phyloP scores from a whole-genome alignment of 2,329 filamentous ascomycete genomes.

The Leptoxyphium fumago region DNA sequence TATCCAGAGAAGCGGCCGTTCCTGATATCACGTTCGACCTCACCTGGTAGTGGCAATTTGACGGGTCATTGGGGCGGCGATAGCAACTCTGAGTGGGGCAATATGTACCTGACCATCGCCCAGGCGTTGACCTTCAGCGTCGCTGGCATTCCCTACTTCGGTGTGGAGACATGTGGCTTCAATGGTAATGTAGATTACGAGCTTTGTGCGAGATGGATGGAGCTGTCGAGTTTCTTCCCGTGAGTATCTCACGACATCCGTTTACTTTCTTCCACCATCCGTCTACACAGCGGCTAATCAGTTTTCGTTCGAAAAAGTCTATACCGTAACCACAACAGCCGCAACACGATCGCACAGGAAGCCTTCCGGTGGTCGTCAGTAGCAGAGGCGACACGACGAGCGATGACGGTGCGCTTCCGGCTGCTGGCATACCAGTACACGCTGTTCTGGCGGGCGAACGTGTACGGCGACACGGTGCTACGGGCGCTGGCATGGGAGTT shows the following conservation, averaged over 20 bases:
- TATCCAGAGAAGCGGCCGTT: conserved; percentile 60
- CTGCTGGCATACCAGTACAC: conserved; percentile 16
- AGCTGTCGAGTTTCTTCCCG: conserved; percentile 29
- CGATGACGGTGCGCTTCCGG: conserved; percentile 15
- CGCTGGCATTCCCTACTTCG: conserved; percentile 12
- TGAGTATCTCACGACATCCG: background rate
- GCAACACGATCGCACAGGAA: conserved; percentile 15
- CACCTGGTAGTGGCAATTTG: conserved; percentile 59
- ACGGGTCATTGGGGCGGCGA: conserved; percentile 51
- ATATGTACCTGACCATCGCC: conserved; percentile 12
- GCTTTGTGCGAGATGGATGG: conserved; percentile 15
- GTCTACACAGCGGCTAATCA: background rate
- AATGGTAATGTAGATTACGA: conserved; percentile 10
- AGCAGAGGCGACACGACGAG: conserved; percentile 11
- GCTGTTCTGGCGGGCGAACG: conserved; percentile 13
- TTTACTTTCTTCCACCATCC: conserved; percentile 1
- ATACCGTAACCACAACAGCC: conserved; percentile 17
- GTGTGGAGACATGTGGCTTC: conserved; percentile 13
- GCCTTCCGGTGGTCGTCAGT: conserved; percentile 15
- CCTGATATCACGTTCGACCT: conserved; percentile 72
- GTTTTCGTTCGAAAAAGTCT: conserved; percentile 19
- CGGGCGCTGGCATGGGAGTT: conserved; percentile 15
- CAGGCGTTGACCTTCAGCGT: conserved; percentile 12
- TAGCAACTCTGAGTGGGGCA: conserved; percentile 6
- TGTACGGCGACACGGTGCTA: conserved; percentile 10